These are phyloP conservation scores for Thermoascus crustaceus DNA, from an alignment of 2,329 filamentous ascomycete genomes.

Conservation along the genomic window DNA sequence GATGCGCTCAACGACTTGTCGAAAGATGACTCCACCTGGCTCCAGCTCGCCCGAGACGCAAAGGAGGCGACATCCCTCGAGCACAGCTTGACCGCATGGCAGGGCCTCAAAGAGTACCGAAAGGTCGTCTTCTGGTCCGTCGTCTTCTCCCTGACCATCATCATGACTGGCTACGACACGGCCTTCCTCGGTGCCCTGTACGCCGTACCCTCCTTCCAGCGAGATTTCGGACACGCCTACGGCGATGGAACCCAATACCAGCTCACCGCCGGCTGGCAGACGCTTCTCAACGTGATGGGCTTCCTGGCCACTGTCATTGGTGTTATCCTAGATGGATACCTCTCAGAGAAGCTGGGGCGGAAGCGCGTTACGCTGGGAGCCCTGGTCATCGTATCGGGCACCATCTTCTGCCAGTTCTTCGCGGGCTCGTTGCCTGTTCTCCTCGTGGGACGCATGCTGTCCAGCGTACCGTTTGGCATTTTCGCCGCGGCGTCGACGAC, in stretches of 20 bases:
- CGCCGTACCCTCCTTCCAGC: conserved; percentile 38
- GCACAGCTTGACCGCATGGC: conserved; percentile 11
- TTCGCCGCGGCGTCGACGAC: conserved; percentile 48
- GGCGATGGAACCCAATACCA: conserved; percentile 25
- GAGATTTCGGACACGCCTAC: conserved; percentile 21
- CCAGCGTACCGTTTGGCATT: conserved; percentile 51
- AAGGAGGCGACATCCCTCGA: too few relatives aligned
- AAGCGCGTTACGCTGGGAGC: too few relatives aligned
- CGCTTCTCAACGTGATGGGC: too few relatives aligned
- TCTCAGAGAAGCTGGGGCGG: too few relatives aligned
- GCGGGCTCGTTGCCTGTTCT: conserved; percentile 19
- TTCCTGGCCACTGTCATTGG: too few relatives aligned
- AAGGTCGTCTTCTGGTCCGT: conserved; percentile 28
- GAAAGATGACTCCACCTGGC: too few relatives aligned
- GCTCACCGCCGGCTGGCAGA: conserved; percentile 50
- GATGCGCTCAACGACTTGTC: too few relatives aligned
- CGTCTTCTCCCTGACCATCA: conserved; percentile 38
- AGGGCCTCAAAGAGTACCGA: conserved; percentile 14
- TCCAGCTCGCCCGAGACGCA: too few relatives aligned
- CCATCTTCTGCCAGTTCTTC: conserved; percentile 1
- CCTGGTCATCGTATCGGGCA: too few relatives aligned
- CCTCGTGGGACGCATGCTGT: conserved; percentile 54
- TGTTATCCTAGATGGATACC: too few relatives aligned
- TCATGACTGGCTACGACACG: conserved; percentile 49
- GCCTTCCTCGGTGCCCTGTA: conserved; percentile 45